These are phyloP conservation scores for Fraxinus xanthoxyloides DNA, from an alignment of 305 asterid species.

Conservation along the genomic window DNA sequence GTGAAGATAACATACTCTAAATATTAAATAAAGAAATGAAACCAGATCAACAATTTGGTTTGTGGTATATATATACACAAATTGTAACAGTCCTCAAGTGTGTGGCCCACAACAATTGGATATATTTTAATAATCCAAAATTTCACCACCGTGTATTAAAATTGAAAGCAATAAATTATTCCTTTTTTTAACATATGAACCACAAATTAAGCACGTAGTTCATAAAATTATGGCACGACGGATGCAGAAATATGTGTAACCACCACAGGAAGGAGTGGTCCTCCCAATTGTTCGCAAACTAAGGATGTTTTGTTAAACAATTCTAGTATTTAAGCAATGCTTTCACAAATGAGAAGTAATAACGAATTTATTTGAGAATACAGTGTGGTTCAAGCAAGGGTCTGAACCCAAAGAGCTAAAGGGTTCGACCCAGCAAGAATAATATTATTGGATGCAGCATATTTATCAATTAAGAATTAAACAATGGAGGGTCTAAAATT, in stretches of 20 bases:
- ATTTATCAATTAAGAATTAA: neutral
- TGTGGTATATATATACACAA: neutral
- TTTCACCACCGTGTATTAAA: neutral
- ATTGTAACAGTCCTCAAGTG: neutral
- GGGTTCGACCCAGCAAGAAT: conserved; percentile 36
- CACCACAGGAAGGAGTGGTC: conserved; percentile 21
- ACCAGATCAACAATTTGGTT: neutral
- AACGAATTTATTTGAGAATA: neutral
- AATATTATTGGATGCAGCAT: neutral
- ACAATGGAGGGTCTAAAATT: conserved; percentile 1
- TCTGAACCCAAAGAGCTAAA: conserved; percentile 2
- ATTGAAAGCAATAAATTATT: neutral
- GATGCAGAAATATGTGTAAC: conserved; percentile 3
- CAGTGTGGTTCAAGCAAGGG: neutral
- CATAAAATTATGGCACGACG: neutral
- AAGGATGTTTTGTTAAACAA: neutral
- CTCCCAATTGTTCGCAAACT: conserved; percentile 18
- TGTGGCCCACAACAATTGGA: neutral
- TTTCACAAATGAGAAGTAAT: neutral
- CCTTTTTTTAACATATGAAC: neutral
- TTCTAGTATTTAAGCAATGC: conserved; percentile 17
- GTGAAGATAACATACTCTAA: neutral
- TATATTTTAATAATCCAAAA: neutral
- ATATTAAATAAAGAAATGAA: neutral
- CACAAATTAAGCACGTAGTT: neutral